Conservation (phyloP, 768 basidiomycete genomes). For the Xerocomus brunneocitrinus region DNA sequence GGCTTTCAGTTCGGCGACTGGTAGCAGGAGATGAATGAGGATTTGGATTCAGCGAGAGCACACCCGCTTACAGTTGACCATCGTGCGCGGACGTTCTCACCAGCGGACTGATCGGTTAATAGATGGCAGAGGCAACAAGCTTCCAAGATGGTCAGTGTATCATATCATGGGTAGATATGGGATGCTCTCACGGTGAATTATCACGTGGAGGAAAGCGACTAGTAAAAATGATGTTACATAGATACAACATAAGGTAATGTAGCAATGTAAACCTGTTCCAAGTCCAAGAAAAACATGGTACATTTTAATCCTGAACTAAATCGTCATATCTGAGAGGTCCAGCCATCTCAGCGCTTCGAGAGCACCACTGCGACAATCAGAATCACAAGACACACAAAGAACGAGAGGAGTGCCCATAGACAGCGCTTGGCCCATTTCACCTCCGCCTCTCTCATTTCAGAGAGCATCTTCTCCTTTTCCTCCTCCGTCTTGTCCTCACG, state of each 20-base stretch:
- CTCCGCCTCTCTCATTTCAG: conserved; percentile 44
- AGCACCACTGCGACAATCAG: conserved; percentile 22
- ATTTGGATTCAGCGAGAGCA: not conserved
- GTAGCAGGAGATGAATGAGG: conserved; percentile 4
- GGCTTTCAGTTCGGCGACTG: conserved; percentile 64
- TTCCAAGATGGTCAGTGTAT: no score
- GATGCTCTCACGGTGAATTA: no score
- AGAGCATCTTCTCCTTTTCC: conserved; percentile 44
- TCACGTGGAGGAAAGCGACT: not conserved
- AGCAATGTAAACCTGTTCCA: not conserved
- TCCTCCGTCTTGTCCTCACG: conserved; percentile 51
- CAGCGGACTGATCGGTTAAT: not conserved
- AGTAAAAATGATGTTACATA: not conserved
- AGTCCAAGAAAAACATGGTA: conserved; percentile 3
- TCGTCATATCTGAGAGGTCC: not conserved
- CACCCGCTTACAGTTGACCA: conserved; percentile 30
- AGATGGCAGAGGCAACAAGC: no score
- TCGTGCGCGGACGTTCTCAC: conserved; percentile 1
- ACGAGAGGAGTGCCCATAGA: conserved; percentile 46
- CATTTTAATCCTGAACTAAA: conserved; percentile 4
- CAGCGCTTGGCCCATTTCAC: conserved; percentile 56
- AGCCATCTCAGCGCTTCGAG: conserved; percentile 19
- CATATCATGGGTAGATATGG: no score
- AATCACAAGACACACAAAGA: conserved; percentile 37
- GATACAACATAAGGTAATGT: conserved; percentile 5